phyloP scores from a whole-genome alignment of 305 asterid genomes.

The Fraxinus sp. region DNA sequence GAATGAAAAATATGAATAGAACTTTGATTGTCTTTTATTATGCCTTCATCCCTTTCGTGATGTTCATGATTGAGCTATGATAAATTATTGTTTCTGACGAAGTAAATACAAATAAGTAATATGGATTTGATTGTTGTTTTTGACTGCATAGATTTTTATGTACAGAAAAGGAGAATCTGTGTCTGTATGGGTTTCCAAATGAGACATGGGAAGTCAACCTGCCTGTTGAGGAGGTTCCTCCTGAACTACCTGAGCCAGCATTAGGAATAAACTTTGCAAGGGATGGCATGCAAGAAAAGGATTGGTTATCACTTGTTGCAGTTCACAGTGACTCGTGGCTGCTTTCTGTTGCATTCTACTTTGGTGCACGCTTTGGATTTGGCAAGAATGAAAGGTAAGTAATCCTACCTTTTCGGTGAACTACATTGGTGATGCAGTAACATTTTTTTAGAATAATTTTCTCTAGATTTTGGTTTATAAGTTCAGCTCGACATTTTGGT shows the following conservation, averaged over 20 bases:
- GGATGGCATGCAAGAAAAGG: constrained; percentile 72
- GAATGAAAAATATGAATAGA: neutral
- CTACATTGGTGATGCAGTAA: constrained; percentile 5
- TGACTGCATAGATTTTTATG: neutral
- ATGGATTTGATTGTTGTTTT: neutral
- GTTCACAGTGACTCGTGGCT: constrained; percentile 89
- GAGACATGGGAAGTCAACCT: constrained; percentile 80
- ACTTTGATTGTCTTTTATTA: neutral
- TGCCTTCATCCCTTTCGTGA: neutral
- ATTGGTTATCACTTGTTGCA: constrained; percentile 79
- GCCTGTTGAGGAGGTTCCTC: constrained; percentile 86
- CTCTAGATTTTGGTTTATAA: neutral
- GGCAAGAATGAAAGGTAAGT: constrained; percentile 69
- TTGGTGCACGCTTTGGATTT: constrained; percentile 77
- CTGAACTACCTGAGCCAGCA: constrained; percentile 87
- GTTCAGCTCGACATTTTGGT: neutral
- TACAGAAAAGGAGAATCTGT: constrained; percentile 68
- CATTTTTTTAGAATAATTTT: neutral
- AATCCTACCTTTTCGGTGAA: neutral
- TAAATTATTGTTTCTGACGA: neutral
- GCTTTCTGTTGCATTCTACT: constrained; percentile 75
- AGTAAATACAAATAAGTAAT: neutral
- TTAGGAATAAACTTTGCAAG: constrained; percentile 80
- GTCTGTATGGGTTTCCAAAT: constrained; percentile 73
- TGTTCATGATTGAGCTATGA: neutral